Evolutionary conservation across 2,329 filamentous ascomycete genomes (phyloP), one percentile per base, ranked within the genome.

Genomic region (Chaetomiaceae sp.): DNA sequence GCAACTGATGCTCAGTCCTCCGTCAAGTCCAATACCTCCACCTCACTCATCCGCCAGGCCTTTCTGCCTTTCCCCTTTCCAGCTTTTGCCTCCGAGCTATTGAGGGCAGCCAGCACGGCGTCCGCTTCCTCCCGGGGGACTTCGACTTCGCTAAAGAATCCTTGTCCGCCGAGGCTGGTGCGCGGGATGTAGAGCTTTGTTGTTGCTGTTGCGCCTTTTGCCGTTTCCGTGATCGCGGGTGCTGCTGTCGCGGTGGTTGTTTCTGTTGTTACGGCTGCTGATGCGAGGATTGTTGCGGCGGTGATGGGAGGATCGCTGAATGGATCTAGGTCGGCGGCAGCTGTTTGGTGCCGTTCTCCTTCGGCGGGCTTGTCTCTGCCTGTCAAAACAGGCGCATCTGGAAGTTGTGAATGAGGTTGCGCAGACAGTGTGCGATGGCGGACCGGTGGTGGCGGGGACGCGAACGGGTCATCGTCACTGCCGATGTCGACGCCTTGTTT

Each of bases 181-280:
- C 62, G 56, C 3, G 62, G 59, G 9, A 66, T 54, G 42, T 63
- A 66, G 6, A 66, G 34, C n/a, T 55, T 63, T 6, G 59, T 66
- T 36, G 38, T 61, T 22, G 23, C 6, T 3, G 42, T 19, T 31
- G 27, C 27, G 27, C 27, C 14, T n/a, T 45, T 46, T 5, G 22
- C 31, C 0, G 47, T 37, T n/a, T n/a, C n/a, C 3, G 27, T 4
- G 9, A 12, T 12, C 9, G 31, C 34, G 27, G 19, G 36, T 23
- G 34, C 38, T 47, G 27, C 15, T 47, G 25, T 4, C 14, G 14
- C 4, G 27, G 25, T 27, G 5, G 25, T 27, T 27, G 25, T 27
- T 27, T 9, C 9, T 27, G 25, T 27, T 27, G 25, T 27, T 27
- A 9, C 9, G 5, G 25, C 9, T 27, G 25, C 9, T 27, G 25